Percentiles rank a stretch among this genome's conserved stretches.
Evolutionary conservation across 768 basidiomycete genomes (phyloP).

Genomic region (Termitomyces sp.): DNA sequence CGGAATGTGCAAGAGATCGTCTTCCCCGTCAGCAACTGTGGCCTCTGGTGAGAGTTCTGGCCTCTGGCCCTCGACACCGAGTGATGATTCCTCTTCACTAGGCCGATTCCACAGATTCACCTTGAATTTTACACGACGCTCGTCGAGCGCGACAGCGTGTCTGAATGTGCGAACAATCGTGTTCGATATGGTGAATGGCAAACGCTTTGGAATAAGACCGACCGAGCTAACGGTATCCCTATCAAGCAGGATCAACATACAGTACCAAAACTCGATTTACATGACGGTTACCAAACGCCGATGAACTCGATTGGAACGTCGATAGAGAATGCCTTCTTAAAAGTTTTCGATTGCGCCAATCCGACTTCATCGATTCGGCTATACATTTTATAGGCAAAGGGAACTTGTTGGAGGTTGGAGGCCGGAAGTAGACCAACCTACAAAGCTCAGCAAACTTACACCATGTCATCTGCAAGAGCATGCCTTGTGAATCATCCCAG

Average conservation of each 20-base stretch:
- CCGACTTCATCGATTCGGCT: constrained; percentile 21
- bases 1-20: constrained; percentile 7
- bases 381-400: constrained; percentile 58
- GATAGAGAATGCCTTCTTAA: too few species aligned
- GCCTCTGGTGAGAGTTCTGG: neutral
- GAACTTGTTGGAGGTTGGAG: constrained; percentile 49
- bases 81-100: constrained; percentile 22
- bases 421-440: constrained; percentile 51
- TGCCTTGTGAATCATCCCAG: constrained; percentile 47
- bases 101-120: constrained; percentile 29
- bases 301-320: constrained; percentile 29
- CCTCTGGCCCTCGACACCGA: constrained; percentile 18
- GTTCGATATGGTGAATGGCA: constrained; percentile 37
- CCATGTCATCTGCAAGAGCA: constrained; percentile 20
- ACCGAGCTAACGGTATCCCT: constrained; percentile 53
- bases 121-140: constrained; percentile 43
- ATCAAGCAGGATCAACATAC: neutral
- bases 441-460: neutral
- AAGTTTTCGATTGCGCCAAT: constrained; percentile 20
- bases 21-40: neutral
- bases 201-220: constrained; percentile 31
- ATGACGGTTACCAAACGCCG: constrained; percentile 36
- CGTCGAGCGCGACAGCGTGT: constrained; percentile 45
- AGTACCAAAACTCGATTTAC: neutral
- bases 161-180: constrained; percentile 39